Evolutionary conservation across 2,329 filamentous ascomycete genomes (phyloP).

Genomic region (Xylariaceae sp.): DNA sequence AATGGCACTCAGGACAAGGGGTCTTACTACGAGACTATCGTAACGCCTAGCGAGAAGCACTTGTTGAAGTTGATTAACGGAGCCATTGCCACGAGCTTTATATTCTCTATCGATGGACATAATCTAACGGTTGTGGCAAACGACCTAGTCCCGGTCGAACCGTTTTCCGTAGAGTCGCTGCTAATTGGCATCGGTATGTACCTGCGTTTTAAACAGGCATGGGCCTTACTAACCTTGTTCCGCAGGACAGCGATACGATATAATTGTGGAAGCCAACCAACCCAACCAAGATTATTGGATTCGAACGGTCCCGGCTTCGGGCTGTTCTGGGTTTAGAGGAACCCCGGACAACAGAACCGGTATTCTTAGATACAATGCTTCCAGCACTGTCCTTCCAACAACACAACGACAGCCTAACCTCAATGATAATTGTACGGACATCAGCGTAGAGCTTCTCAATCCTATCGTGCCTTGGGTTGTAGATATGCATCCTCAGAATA

Average conservation of each 20-base stretch:
- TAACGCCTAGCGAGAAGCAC: conserved; percentile 47
- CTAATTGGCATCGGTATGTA: conserved; percentile 50
- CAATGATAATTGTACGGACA: conserved; percentile 21
- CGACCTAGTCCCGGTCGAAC: conserved; percentile 55
- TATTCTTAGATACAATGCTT: conserved; percentile 36
- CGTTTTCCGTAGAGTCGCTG: conserved; percentile 54
- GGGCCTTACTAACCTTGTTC: too few relatives aligned
- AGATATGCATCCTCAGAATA: conserved; percentile 29
- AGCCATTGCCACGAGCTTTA: conserved; percentile 50
- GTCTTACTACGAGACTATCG: conserved; percentile 38
- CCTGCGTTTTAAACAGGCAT: too few relatives aligned
- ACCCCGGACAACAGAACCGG: conserved; percentile 30
- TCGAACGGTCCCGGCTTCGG: conserved; percentile 32
- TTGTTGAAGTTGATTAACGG: conserved; percentile 52
- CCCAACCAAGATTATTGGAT: conserved; percentile 36
- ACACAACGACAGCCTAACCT: conserved; percentile 11
- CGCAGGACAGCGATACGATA: conserved; percentile 38
- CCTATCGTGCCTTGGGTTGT: conserved; percentile 30
- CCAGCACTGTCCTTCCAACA: conserved; percentile 38
- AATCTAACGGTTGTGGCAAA: conserved; percentile 53
- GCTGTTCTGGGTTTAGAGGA: conserved; percentile 16
- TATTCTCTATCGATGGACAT: conserved; percentile 54
- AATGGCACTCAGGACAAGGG: conserved; percentile 15
- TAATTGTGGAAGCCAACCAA: conserved; percentile 31
- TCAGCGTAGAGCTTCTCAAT: conserved; percentile 17